These are phyloP conservation scores for Hansenula anomala DNA, from an alignment of 1,139 yeast species.

Conservation along the genomic window DNA sequence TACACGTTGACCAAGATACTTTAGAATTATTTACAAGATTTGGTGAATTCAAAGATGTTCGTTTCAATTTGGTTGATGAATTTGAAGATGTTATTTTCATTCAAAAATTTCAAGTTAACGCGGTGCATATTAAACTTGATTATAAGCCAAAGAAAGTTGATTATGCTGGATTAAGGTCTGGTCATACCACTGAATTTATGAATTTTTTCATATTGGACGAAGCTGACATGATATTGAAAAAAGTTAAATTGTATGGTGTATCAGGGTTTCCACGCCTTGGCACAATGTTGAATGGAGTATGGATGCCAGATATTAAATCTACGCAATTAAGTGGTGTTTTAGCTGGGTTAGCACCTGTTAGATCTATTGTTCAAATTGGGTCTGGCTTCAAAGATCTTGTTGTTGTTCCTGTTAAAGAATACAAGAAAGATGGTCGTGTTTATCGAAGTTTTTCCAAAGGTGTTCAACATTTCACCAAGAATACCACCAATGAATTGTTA, in stretches of 20 bases:
- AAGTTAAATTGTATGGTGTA: slow-evolving; percentile 66
- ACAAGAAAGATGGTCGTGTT: slow-evolving; percentile 65
- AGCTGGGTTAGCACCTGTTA: slow-evolving; percentile 79
- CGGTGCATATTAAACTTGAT: slow-evolving; percentile 68
- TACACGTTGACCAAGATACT: slow-evolving; percentile 92
- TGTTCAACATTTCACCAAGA: slow-evolving; percentile 68
- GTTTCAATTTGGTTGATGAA: slow-evolving; percentile 55
- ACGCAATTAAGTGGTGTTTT: slow-evolving; percentile 77
- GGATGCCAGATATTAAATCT: slow-evolving; percentile 84
- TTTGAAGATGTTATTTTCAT: slow-evolving; percentile 60
- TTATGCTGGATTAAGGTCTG: slow-evolving; percentile 77
- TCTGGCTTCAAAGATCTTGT: slow-evolving; percentile 72
- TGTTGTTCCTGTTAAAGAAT: slow-evolving; percentile 70
- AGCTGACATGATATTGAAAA: slow-evolving; percentile 61
- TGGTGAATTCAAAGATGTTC: slow-evolving; percentile 69
- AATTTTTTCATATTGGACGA: slow-evolving; percentile 88
- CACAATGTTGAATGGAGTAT: slow-evolving; percentile 50
- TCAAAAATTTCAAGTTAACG: slow-evolving; percentile 60
- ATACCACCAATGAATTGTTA: slow-evolving; percentile 76
- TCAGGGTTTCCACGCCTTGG: slow-evolving; percentile 66
- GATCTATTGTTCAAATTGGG: slow-evolving; percentile 74
- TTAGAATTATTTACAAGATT: slow-evolving; percentile 78
- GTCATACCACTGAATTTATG: slow-evolving; percentile 81
- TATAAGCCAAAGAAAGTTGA: slow-evolving; percentile 90
- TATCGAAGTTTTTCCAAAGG: slow-evolving; percentile 75